Evolutionary conservation across 768 basidiomycete genomes (phyloP).

Genomic region (Suillus subaureus): DNA sequence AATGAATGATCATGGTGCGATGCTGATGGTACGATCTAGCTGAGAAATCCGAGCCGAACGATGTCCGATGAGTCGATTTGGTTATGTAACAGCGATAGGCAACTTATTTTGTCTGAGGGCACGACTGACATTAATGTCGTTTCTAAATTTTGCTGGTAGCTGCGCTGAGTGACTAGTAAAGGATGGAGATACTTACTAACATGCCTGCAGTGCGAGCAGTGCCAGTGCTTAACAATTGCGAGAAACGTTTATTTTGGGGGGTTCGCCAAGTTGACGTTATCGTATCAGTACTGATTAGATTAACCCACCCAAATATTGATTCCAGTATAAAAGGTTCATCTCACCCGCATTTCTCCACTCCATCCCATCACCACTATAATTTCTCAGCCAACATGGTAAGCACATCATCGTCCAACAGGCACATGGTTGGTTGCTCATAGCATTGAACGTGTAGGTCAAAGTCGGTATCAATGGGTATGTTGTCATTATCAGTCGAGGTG

Average conservation of each 20-base stretch:
- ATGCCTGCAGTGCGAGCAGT: background rate
- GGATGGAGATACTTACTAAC: background rate
- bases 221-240: background rate
- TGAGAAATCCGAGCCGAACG: conserved; percentile 10
- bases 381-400: conserved; percentile 28
- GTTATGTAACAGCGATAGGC: background rate
- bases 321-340: conserved; percentile 26
- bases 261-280: background rate
- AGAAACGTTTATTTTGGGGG: conserved; percentile 1
- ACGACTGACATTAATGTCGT: too few species aligned
- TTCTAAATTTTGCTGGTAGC: background rate
- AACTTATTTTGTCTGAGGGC: too few species aligned
- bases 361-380: conserved; percentile 12
- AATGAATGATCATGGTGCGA: conserved; percentile 9
- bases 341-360: conserved; percentile 11
- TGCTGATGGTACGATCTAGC: conserved; percentile 5
- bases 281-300: conserved; percentile 8
- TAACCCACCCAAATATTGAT: background rate
- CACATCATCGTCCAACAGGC: background rate
- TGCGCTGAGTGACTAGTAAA: too few species aligned
- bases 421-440: conserved; percentile 8
- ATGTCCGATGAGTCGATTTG: conserved; percentile 9
- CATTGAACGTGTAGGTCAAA: conserved; percentile 54
- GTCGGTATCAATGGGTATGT: conserved; percentile 96
- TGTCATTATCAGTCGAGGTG: background rate